phyloP scores from a whole-genome alignment of 768 basidiomycete species.

The Agrocybe chaxingu region DNA sequence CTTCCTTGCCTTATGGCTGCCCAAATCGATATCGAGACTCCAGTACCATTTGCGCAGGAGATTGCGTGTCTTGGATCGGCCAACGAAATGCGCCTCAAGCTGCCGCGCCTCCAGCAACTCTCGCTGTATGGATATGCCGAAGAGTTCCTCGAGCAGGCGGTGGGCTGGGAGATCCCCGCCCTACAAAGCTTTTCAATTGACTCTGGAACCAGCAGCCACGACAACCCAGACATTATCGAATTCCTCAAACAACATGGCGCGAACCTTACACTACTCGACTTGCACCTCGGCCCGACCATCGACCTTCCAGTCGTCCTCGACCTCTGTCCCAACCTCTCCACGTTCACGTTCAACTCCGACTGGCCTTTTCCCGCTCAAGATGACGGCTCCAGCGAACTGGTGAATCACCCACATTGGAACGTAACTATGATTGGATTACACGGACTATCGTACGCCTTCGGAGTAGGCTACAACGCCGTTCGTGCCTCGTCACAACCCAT shows the following conservation, averaged over 20 bases:
- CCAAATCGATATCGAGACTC: constrained; percentile 44
- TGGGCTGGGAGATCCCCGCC: constrained; percentile 63
- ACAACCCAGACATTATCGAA: constrained; percentile 54
- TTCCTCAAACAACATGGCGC: constrained; percentile 62
- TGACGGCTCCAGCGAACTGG: constrained; percentile 34
- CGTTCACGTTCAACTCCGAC: constrained; percentile 73
- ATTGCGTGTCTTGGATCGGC: constrained; percentile 59
- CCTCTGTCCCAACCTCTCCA: constrained; percentile 56
- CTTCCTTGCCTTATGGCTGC: constrained; percentile 55
- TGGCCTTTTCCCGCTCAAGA: constrained; percentile 51
- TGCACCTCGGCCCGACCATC: constrained; percentile 54
- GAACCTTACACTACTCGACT: constrained; percentile 59
- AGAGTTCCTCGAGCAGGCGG: constrained; percentile 68
- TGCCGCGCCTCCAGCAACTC: constrained; percentile 61
- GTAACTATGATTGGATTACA: constrained; percentile 67
- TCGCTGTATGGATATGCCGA: constrained; percentile 56
- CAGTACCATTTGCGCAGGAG: constrained; percentile 31
- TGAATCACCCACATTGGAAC: constrained; percentile 50
- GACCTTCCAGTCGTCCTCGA: constrained; percentile 61
- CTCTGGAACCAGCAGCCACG: constrained; percentile 38
- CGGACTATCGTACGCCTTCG: constrained; percentile 67
- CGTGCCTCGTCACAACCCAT: constrained; percentile 40
- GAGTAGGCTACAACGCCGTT: constrained; percentile 50
- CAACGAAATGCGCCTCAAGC: constrained; percentile 45
- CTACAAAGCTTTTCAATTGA: constrained; percentile 58